Base-by-base conservation (phyloP, 768 basidiomycete species). In the Lentinula boryana region DNA sequence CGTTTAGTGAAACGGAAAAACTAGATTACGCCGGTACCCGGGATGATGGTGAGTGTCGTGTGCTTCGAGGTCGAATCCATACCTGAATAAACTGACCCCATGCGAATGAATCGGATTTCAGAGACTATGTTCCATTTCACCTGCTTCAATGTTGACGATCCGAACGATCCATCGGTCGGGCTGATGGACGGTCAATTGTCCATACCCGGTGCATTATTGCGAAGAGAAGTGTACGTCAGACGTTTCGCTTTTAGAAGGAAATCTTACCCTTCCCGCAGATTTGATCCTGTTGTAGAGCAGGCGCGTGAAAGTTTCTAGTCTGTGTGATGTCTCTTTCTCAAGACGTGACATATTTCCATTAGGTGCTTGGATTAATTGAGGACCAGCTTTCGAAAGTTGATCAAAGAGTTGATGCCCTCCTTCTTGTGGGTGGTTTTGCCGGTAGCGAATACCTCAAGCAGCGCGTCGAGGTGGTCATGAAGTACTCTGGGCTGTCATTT, bases 371-470 rank as follows among this genome's bases (percentile, higher is more conserved):
- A 23, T 79, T 93, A 67, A 85, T 94, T 66, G 89, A 92, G 66
- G 86, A 87, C 21, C 92, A 93, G 72, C 76, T 85, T 55, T 75
- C 75, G 63, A 83, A 80, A 70, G 78, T 88, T 56, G 81, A 88
- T 68, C 87, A 89, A 68, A 77, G 77, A 50, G 83, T 94, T 69
- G 85, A 94, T 78, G 93, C 92, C 8, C 75, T 95, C 56, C 83
- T 95, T 65, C 84, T 95, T 67, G 92, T 95, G 69, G 93, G 93
- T 73, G 93, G 93, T 58, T 95, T 95, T 72, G 88, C 88, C 53
- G 90, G 87, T 6, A 89, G 89, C 71, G 87, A 91, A 69, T 94
- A 95, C 72, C 77, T 94, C 64, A 91, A 89, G 74, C 80, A 84
- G 68, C 82, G 84, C 63, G 87, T 94, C 43, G 82, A 92, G 79